Conservation (phyloP, 2,329 filamentous ascomycete species). For the Trichoderma lentiforme region DNA sequence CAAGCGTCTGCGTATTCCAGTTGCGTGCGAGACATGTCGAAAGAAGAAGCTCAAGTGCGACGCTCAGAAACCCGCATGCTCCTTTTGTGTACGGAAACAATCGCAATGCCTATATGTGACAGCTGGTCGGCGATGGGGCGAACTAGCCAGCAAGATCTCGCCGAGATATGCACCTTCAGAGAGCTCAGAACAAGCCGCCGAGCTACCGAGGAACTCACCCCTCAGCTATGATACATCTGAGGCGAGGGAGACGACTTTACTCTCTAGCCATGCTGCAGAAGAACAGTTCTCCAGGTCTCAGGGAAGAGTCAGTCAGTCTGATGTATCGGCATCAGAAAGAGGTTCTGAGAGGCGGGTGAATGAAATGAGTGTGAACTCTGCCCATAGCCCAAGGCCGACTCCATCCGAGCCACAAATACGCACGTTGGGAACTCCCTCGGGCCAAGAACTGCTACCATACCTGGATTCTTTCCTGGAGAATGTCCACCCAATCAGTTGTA, state of each 20-base stretch:
- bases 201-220: no score
- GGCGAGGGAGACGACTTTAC: no score
- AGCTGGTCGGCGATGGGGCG: not conserved
- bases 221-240: no score
- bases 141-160: not conserved
- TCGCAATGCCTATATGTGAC: not conserved
- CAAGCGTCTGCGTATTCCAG: not conserved
- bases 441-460: no score
- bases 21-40: not conserved
- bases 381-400: not conserved
- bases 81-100: not conserved
- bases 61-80: not conserved
- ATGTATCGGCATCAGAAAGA: not conserved
- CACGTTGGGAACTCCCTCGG: no score
- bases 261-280: no score
- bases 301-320: no score
- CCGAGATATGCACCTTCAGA: not conserved
- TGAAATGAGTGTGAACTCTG: not conserved
- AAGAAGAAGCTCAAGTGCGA: not conserved
- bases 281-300: no score
- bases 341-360: not conserved
- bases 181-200: no score
- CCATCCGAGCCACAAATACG: not conserved
- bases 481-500: no score
- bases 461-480: no score